These are phyloP conservation scores for Daldinia sp. DNA, from an alignment of 2,329 filamentous ascomycete species.

Conservation along the genomic window DNA sequence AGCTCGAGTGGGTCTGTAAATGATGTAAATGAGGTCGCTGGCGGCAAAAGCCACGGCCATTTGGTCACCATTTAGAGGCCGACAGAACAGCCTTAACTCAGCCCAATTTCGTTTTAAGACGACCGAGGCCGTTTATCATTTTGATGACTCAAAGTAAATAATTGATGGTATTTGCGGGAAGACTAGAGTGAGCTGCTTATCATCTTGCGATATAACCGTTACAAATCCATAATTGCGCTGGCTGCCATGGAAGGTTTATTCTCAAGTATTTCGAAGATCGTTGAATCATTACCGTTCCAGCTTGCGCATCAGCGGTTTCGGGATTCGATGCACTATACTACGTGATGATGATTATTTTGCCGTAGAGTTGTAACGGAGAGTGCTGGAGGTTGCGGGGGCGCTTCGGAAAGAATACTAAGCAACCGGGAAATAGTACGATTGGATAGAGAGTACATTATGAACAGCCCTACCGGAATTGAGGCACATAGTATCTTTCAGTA, in stretches of 20 bases:
- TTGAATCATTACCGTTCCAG: background rate
- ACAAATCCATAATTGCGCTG: background rate
- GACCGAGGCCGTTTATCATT: no score
- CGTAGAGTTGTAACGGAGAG: slow-evolving; percentile 1
- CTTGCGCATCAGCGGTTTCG: background rate
- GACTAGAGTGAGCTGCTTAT: background rate
- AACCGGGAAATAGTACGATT: slow-evolving; percentile 13
- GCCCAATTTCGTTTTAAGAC: background rate
- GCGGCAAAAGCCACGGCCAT: slow-evolving; percentile 39
- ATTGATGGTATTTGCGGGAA: no score
- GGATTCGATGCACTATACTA: background rate
- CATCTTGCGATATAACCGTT: background rate
- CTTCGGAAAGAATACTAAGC: slow-evolving; percentile 16
- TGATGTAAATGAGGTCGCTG: slow-evolving; percentile 38
- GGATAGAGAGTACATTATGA: slow-evolving; percentile 1
- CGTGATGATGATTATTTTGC: background rate
- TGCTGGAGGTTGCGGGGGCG: slow-evolving; percentile 19
- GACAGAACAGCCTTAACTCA: slow-evolving; percentile 1
- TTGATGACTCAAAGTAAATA: background rate
- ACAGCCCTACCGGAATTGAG: slow-evolving; percentile 12
- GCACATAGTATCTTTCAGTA: slow-evolving; percentile 17
- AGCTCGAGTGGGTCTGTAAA: slow-evolving; percentile 27
- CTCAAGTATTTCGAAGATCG: background rate
- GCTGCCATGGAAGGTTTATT: background rate
- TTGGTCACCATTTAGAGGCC: slow-evolving; percentile 9